Evolutionary conservation across 345 rosid genomes (phyloP).

Genomic region (Gossypium raimondii): DNA sequence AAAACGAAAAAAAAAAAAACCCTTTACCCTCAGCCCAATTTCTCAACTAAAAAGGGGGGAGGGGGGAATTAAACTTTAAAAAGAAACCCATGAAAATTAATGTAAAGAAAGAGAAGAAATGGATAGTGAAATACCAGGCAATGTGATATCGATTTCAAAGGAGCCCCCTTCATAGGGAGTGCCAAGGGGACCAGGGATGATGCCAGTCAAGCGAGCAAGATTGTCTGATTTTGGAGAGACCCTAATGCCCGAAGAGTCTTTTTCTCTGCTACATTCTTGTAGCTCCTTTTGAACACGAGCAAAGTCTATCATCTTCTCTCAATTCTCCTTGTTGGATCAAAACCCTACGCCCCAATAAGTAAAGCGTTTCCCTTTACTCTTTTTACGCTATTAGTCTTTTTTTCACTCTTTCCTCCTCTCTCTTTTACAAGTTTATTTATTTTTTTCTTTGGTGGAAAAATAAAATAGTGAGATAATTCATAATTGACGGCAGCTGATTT

Average conservation of each 20-base stretch:
- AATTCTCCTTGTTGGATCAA: background rate
- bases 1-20: background rate
- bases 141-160: constrained; percentile 70
- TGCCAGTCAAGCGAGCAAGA: constrained; percentile 66
- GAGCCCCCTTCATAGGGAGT: constrained; percentile 96
- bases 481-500: background rate
- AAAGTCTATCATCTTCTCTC: constrained; percentile 15
- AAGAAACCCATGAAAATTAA: background rate
- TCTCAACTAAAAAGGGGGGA: background rate
- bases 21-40: background rate
- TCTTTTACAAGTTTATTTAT: background rate
- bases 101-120: background rate
- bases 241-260: constrained; percentile 63
- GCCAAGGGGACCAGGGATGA: constrained; percentile 78
- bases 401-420: background rate
- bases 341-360: constrained; percentile 2
- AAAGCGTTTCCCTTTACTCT: background rate
- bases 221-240: constrained; percentile 70
- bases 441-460: background rate
- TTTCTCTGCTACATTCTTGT: constrained; percentile 10
- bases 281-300: constrained; percentile 12
- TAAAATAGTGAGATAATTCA: background rate
- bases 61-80: background rate
- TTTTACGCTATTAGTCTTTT: background rate
- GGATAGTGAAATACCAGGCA: constrained; percentile 3